A percentile compares a stretch with the other conserved stretches of the same genome.
Evolutionary conservation across 2,329 filamentous ascomycete species (phyloP).

Genomic region (Colletotrichum tabaci): DNA sequence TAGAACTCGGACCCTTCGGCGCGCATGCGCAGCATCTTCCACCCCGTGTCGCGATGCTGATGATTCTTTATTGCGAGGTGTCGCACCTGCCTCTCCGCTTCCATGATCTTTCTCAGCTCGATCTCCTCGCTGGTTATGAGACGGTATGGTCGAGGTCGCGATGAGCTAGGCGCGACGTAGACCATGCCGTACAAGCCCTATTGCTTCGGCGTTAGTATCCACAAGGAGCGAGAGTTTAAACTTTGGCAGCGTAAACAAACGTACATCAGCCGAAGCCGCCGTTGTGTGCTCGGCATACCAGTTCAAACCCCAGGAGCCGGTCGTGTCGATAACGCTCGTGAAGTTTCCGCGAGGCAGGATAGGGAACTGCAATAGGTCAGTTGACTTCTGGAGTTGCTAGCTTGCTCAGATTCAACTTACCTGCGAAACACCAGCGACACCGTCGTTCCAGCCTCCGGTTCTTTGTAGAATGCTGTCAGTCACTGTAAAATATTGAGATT

Average conservation of each 20-base stretch:
- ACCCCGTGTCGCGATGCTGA: constrained; percentile 37
- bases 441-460: constrained; percentile 35
- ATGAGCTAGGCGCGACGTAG: constrained; percentile 31
- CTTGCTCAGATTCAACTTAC: neutral
- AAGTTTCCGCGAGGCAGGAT: constrained; percentile 35
- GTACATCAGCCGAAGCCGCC: constrained; percentile 33
- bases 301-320: constrained; percentile 32
- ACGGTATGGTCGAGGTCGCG: constrained; percentile 25
- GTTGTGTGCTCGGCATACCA: constrained; percentile 36
- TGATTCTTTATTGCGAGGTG: constrained; percentile 39
- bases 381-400: neutral
- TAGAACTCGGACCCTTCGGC: constrained; percentile 38
- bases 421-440: constrained; percentile 30
- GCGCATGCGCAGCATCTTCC: constrained; percentile 38
- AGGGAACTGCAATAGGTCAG: neutral
- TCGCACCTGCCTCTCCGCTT: constrained; percentile 26
- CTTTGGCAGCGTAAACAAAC: too few species aligned
- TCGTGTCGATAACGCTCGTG: constrained; percentile 31
- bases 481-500: neutral
- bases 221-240: neutral
- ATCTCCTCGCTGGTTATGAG: constrained; percentile 25
- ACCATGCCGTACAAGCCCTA: constrained; percentile 40
- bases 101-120: constrained; percentile 30
- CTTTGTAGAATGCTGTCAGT: constrained; percentile 4
- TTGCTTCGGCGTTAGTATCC: neutral